A percentile compares a stretch with the other conserved stretches of the same genome.
phyloP scores from a whole-genome alignment of 2,329 filamentous ascomycete genomes.

The Fusarium robinianum region DNA sequence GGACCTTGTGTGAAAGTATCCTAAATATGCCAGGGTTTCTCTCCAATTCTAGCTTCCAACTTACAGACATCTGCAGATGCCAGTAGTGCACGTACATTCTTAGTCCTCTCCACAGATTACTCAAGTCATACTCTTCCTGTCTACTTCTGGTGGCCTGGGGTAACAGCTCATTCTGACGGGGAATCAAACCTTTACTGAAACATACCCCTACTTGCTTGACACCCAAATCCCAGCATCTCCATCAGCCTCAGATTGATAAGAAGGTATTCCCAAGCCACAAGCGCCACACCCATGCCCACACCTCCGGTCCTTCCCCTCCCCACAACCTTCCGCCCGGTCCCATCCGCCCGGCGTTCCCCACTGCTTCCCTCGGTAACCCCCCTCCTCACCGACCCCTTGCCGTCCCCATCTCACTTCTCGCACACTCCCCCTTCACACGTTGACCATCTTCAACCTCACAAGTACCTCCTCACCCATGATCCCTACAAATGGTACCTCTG shows the following conservation, averaged over 20 bases:
- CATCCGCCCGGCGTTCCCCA: conserved; percentile 17
- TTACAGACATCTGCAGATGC: too few species aligned
- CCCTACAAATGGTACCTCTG: too few species aligned
- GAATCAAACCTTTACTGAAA: not conserved
- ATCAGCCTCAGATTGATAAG: too few species aligned
- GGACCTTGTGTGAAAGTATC: too few species aligned
- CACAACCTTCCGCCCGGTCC: not conserved
- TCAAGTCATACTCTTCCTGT: too few species aligned
- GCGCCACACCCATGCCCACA: not conserved
- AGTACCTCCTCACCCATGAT: conserved; percentile 8
- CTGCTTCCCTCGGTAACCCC: conserved; percentile 13
- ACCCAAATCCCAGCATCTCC: not conserved
- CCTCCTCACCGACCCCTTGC: conserved; percentile 16
- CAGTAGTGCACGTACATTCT: too few species aligned
- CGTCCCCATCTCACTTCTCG: conserved; percentile 12
- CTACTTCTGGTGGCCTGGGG: too few species aligned
- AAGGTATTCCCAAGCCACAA: conserved; percentile 24
- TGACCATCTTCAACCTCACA: too few species aligned
- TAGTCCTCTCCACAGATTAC: too few species aligned
- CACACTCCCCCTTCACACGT: conserved; percentile 18
- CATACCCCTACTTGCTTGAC: not conserved
- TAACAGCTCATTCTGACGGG: too few species aligned
- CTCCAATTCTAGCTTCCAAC: too few species aligned
- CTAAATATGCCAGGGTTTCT: too few species aligned
- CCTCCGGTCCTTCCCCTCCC: not conserved